Conservation (phyloP, 352 stramenopile genomes). For the Globisporangium recalcitrans region DNA sequence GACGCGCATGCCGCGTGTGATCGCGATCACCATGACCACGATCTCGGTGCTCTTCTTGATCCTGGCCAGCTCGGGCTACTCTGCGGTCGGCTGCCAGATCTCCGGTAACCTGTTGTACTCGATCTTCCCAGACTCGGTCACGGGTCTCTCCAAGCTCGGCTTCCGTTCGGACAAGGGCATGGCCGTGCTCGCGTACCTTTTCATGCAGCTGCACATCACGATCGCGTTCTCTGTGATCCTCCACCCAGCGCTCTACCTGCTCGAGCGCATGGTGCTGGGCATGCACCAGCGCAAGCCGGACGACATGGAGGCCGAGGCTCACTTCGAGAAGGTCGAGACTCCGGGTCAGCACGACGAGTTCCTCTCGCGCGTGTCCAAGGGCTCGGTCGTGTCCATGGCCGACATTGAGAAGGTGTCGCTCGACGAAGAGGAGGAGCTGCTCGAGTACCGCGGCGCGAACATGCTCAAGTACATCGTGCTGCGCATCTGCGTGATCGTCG, state of each 20-base stretch:
- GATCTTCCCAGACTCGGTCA: conserved; percentile 12
- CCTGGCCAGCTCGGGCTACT: conserved; percentile 35
- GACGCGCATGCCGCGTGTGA: conserved; percentile 46
- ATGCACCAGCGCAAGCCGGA: conserved; percentile 20
- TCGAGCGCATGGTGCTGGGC: conserved; percentile 23
- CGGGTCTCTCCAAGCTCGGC: conserved; percentile 24
- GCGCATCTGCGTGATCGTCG: conserved; percentile 15
- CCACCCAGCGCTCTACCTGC: conserved; percentile 22
- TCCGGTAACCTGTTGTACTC: conserved; percentile 25
- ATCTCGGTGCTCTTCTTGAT: conserved; percentile 40
- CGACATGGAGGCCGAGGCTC: neutral
- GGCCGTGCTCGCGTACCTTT: conserved; percentile 22
- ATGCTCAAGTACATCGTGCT: conserved; percentile 20
- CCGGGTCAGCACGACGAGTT: neutral
- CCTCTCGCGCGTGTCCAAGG: conserved; percentile 5
- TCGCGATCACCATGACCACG: conserved; percentile 35
- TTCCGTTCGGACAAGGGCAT: conserved; percentile 24
- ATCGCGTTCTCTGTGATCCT: conserved; percentile 30
- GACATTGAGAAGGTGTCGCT: conserved; percentile 7
- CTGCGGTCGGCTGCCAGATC: conserved; percentile 47
- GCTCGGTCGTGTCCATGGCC: conserved; percentile 16
- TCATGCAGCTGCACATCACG: conserved; percentile 22
- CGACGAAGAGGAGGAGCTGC: neutral
- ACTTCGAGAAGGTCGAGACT: neutral
- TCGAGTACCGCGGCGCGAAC: conserved; percentile 15